phyloP scores from a whole-genome alignment of 371 early-diverging fungal genomes.

The Blastocladiella emersonii region DNA sequence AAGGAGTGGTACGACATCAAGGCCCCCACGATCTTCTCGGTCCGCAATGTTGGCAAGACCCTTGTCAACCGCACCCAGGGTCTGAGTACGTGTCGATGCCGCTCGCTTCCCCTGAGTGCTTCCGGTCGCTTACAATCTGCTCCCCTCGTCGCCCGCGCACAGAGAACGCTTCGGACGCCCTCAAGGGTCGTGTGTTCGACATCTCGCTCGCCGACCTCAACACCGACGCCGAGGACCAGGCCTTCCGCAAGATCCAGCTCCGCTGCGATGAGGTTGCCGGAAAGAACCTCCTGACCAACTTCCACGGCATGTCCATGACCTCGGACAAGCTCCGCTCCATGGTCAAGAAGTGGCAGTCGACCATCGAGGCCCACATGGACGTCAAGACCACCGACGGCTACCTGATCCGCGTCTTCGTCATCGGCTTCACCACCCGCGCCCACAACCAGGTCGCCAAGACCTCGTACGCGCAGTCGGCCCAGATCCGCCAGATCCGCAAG shows the following conservation, averaged over 20 bases:
- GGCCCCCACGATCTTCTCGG: slow-evolving; percentile 90
- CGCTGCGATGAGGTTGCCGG: slow-evolving; percentile 96
- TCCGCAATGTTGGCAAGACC: slow-evolving; percentile 93
- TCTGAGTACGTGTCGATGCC: slow-evolving; percentile 49
- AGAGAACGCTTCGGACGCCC: slow-evolving; percentile 90
- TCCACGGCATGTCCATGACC: slow-evolving; percentile 99
- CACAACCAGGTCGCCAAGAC: slow-evolving; percentile 95
- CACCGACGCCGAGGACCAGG: slow-evolving; percentile 77
- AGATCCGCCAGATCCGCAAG: slow-evolving; percentile 98
- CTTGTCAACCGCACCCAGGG: slow-evolving; percentile 99
- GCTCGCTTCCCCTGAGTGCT: not conserved
- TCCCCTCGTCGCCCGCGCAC: slow-evolving; percentile 7
- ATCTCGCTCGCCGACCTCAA: slow-evolving; percentile 96
- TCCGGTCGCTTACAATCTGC: not conserved
- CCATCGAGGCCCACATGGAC: slow-evolving; percentile 97
- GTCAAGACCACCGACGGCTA: slow-evolving; percentile 99
- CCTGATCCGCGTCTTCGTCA: slow-evolving; percentile 93
- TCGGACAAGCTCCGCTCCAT: slow-evolving; percentile 99
- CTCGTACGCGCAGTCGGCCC: slow-evolving; percentile 93
- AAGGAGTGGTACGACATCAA: slow-evolving; percentile 99
- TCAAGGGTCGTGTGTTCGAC: slow-evolving; percentile 96
- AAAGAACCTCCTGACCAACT: slow-evolving; percentile 98
- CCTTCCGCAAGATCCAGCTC: slow-evolving; percentile 98
- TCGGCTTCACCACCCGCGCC: slow-evolving; percentile 96
- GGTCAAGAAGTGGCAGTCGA: slow-evolving; percentile 99